Percentiles rank a stretch among this genome's conserved stretches.
These are phyloP conservation scores for Fusarium sp. DNA, from an alignment of 2,329 filamentous ascomycete species.

Conservation along the genomic window DNA sequence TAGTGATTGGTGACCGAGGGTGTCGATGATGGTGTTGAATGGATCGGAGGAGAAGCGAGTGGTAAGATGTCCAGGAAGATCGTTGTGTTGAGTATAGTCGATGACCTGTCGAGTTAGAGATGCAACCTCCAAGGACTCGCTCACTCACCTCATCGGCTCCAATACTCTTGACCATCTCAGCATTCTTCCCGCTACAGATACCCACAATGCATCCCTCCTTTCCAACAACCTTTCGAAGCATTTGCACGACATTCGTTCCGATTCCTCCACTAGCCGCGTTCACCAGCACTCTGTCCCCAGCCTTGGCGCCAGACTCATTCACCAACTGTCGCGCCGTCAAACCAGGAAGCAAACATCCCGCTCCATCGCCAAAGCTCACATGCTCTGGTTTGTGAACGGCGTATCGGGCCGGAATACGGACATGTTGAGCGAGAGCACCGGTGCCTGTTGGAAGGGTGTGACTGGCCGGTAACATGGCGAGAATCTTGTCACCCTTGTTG, in stretches of 20 bases:
- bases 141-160: constrained; percentile 59
- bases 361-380: constrained; percentile 46
- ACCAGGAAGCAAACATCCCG: constrained; percentile 51
- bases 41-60: constrained; percentile 43
- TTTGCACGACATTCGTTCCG: constrained; percentile 57
- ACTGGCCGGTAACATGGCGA: constrained; percentile 51
- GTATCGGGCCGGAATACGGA: constrained; percentile 49
- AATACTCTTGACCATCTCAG: constrained; percentile 54
- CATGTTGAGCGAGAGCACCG: constrained; percentile 53
- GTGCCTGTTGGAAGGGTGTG: constrained; percentile 47
- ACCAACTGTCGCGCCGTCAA: constrained; percentile 52
- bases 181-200: constrained; percentile 58
- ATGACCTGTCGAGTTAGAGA: constrained; percentile 45
- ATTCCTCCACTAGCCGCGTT: constrained; percentile 62
- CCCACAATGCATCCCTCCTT: constrained; percentile 54
- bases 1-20: constrained; percentile 57
- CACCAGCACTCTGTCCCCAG: constrained; percentile 54
- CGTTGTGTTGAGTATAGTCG: constrained; percentile 51
- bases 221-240: constrained; percentile 51
- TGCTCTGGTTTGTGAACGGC: constrained; percentile 46
- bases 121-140: background rate
- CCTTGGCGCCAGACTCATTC: constrained; percentile 49
- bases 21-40: constrained; percentile 59
- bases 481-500: constrained; percentile 46
- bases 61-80: constrained; percentile 49